Evolutionary conservation across 2,329 filamentous ascomycete species (phyloP), one percentile per base, ranked within the genome.

Genomic region (Orbilia quercus): DNA sequence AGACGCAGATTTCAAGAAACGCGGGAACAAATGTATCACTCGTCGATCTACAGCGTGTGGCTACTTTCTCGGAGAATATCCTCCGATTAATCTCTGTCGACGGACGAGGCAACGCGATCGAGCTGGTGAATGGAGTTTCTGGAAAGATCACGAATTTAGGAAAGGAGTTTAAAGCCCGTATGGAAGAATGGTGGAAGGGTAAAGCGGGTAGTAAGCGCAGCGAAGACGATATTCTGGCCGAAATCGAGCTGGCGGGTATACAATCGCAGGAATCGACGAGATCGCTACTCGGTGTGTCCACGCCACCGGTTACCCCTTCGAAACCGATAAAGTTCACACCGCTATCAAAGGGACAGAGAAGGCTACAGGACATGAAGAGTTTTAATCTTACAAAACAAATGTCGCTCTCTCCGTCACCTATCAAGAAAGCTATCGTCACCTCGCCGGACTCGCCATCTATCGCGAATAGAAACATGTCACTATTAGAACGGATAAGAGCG

Each of bases 381-480:
- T 72, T 72, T n/a, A 44, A 59, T 28, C 28, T 72, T 28, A 65
- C 67, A 12, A 72, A 72, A 25, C 67, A 65, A 23, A 42, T 59
- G 0, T 58, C 57, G 11, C 23, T 50, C 9, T 70, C 65, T 9
- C 66, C 66, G 6, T 71, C 67, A 7, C 60, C 67, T 3, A 45
- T 48, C 1, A 72, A 72, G 2, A 72, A 72, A 40, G 67, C 55
- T 20, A 65, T 65, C 28, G 57, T 71, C 12, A 7, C 34, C 9
- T 58, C 59, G n/a, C 44, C 48, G n/a, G 55, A 63, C 2, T 62
- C 67, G 38, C 57, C 67, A 2, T 65, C 67, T 25, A 53, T 65
- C 31, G 28, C 67, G 25, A 72, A 60, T 22, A 54, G 67, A 14
- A 64, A 64, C 11, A 45, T 44, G 7, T 72, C 59, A 23, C 28